Evolutionary conservation across 1,284 basidiomycete species (phyloP).

Genomic region (Hymenochaete sp.): DNA sequence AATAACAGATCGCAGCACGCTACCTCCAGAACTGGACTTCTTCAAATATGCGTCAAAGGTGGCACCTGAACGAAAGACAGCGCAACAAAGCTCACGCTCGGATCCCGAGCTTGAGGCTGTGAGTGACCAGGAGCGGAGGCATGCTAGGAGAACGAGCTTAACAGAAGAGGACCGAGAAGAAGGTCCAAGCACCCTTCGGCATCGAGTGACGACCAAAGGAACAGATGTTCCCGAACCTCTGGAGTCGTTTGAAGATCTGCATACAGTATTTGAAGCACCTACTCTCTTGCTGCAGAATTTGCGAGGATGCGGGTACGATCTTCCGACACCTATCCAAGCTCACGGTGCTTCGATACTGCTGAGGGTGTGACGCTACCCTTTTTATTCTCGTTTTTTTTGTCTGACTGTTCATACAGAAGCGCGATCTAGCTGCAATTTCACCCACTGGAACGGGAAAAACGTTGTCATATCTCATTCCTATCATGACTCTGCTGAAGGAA

Average conservation of each 20-base stretch:
- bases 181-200: conserved; percentile 31
- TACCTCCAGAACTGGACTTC: conserved; percentile 80
- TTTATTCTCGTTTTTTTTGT: conserved; percentile 5
- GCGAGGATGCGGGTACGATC: conserved; percentile 44
- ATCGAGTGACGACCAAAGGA: conserved; percentile 66
- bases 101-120: conserved; percentile 29
- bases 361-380: conserved; percentile 38
- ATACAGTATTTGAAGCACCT: conserved; percentile 46
- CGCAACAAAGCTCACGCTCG: too few species aligned
- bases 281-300: conserved; percentile 57
- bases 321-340: conserved; percentile 68
- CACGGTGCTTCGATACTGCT: conserved; percentile 67
- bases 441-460: conserved; percentile 96
- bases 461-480: conserved; percentile 78
- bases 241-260: conserved; percentile 51
- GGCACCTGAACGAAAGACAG: conserved; percentile 33
- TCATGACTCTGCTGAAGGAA: conserved; percentile 57
- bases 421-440: conserved; percentile 85
- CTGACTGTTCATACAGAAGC: conserved; percentile 19
- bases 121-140: conserved; percentile 26
- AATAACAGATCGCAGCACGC: conserved; percentile 29
- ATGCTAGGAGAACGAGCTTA: conserved; percentile 25
- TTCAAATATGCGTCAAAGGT: conserved; percentile 71
- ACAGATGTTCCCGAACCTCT: conserved; percentile 49
- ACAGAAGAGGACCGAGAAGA: conserved; percentile 23